Percentiles rank a stretch among this genome's conserved stretches.
Conservation (phyloP, 495 filamentous ascomycete genomes). For the Penicillium steckii region DNA sequence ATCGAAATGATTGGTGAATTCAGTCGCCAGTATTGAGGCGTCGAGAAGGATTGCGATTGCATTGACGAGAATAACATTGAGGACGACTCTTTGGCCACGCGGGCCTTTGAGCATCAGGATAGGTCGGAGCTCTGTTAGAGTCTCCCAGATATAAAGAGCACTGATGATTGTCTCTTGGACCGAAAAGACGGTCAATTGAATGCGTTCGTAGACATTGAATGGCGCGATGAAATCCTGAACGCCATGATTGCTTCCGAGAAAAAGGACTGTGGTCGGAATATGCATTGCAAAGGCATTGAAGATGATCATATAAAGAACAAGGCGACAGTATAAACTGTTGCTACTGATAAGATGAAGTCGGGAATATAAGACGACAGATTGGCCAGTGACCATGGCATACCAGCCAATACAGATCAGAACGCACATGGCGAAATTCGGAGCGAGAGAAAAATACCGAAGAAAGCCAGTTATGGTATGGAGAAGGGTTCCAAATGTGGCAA, state of each 20-base stretch:
- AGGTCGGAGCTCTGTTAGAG: conserved; percentile 32
- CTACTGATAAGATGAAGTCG: conserved; percentile 38
- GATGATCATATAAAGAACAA: conserved; percentile 36
- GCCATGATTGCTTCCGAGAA: conserved; percentile 27
- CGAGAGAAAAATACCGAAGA: conserved; percentile 30
- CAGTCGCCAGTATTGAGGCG: conserved; percentile 26
- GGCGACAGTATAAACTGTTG: conserved; percentile 13
- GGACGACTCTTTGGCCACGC: conserved; percentile 32
- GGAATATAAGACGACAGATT: conserved; percentile 39
- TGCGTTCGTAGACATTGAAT: conserved; percentile 41
- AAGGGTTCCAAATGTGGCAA: conserved; percentile 26
- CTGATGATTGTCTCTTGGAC: conserved; percentile 49
- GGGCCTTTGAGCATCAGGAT: conserved; percentile 25
- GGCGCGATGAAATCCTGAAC: conserved; percentile 16
- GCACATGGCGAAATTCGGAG: conserved; percentile 22
- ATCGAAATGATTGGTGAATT: conserved; percentile 35
- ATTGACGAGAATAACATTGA: conserved; percentile 45
- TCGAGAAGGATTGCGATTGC: conserved; percentile 39
- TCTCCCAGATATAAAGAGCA: conserved; percentile 47
- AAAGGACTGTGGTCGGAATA: conserved; percentile 29
- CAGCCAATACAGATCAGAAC: conserved; percentile 28
- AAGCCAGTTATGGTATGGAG: conserved; percentile 27
- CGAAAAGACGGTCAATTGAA: conserved; percentile 40
- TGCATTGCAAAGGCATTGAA: conserved; percentile 25
- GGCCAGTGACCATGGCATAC: conserved; percentile 36